Conservation (phyloP, 2,329 filamentous ascomycete genomes). For the Talaromyces sp. region DNA sequence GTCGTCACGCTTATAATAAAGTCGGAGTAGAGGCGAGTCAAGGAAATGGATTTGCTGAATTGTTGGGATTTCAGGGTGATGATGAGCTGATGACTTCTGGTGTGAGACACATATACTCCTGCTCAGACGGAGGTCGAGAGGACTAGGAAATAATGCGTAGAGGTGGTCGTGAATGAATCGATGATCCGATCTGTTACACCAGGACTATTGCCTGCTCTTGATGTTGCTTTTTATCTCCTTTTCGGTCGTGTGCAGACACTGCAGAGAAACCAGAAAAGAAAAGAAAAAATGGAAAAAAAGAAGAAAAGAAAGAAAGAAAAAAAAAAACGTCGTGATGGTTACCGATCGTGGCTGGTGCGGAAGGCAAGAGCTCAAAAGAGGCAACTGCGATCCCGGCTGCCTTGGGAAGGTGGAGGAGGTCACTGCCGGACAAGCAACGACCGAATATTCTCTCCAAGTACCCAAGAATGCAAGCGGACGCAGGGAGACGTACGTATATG, state of each 20-base stretch:
- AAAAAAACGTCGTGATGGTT: background rate
- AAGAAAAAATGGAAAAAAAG: background rate
- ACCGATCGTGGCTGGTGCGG: constrained; percentile 1
- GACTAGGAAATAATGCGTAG: background rate
- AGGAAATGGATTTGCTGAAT: background rate
- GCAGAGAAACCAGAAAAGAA: constrained; percentile 5
- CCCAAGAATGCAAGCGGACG: background rate
- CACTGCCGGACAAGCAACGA: background rate
- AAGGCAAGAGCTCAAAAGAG: constrained; percentile 8
- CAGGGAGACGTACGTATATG: background rate
- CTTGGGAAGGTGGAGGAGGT: background rate
- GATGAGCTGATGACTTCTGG: background rate
- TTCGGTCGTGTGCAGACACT: background rate
- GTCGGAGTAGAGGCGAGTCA: background rate
- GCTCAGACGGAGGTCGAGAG: background rate
- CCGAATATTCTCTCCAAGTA: background rate
- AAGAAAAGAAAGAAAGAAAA: background rate
- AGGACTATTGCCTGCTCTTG: background rate
- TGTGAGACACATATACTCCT: background rate
- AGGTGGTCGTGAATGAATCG: background rate
- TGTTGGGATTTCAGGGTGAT: background rate
- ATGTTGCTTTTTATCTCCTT: background rate
- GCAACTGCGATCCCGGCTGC: constrained; percentile 14
- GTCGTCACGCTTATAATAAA: constrained; percentile 9
- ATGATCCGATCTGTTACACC: background rate